phyloP scores from a whole-genome alignment of 495 filamentous ascomycete species.

The Daldinia concentrica region DNA sequence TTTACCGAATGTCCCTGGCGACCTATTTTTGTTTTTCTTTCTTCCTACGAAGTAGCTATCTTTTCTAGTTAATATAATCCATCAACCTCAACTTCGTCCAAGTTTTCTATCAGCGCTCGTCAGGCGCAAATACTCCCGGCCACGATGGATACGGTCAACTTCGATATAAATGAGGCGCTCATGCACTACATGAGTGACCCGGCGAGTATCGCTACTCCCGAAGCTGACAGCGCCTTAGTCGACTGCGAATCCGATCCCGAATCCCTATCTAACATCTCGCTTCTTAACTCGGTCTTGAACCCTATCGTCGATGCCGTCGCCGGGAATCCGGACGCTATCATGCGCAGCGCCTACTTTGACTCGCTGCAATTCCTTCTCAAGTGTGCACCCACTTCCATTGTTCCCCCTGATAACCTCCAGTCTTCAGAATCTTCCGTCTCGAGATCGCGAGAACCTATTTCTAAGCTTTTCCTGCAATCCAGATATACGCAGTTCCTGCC shows the following conservation, averaged over 20 bases:
- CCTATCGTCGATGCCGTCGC: conserved; percentile 94
- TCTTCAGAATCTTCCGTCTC: conserved; percentile 24
- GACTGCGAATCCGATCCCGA: conserved; percentile 95
- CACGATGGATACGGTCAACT: conserved; percentile 80
- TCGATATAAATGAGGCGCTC: conserved; percentile 95
- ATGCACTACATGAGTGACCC: conserved; percentile 97
- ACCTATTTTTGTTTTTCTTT: not conserved
- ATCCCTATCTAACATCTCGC: conserved; percentile 71
- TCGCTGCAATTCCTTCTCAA: conserved; percentile 95
- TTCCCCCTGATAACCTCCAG: conserved; percentile 44
- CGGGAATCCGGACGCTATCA: conserved; percentile 87
- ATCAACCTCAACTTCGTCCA: not conserved
- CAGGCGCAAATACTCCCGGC: conserved; percentile 39
- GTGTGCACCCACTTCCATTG: conserved; percentile 78
- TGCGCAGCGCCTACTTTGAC: conserved; percentile 80
- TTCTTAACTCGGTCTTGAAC: conserved; percentile 88
- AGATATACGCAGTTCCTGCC: conserved; percentile 88
- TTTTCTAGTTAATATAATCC: not conserved
- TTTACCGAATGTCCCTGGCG: conserved; percentile 4
- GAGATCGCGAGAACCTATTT: conserved; percentile 48
- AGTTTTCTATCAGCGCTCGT: conserved; percentile 15
- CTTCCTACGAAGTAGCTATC: conserved; percentile 7
- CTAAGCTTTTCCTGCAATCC: conserved; percentile 73
- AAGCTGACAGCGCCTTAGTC: conserved; percentile 82
- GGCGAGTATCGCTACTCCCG: conserved; percentile 79